Evolutionary conservation across 2,329 filamentous ascomycete genomes (phyloP), one percentile per base, ranked within the genome.

Genomic region (Sporothrix inflata): DNA sequence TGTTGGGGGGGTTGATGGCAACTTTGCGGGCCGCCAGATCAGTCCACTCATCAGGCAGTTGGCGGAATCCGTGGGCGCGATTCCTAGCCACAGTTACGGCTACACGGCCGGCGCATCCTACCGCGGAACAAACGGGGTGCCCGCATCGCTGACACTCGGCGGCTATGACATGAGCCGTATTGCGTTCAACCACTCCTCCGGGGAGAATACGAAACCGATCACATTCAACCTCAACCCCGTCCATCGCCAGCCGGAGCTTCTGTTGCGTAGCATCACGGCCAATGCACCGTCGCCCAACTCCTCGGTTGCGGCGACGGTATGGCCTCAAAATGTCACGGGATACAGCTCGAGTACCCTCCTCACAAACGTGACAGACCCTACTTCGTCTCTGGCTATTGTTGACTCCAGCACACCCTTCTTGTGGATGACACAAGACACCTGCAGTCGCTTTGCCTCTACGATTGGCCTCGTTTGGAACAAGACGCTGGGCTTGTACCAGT

Each of bases 61-160:
- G 69, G 86, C 92, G 57, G 86, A 89, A 77, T 80, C 85, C 12
- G 84, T 86, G 72, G 86, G 87, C 9, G 82, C 81, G 72, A 91
- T 94, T 65, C 89, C 91, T 0, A 93, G 91, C 78, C 85, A 92
- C 74, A 92, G 90, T 55, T 94, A 92, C 78, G 91, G 90, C 69
- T 94, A 90, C 79, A 94, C 92, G 3, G 91, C 91, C 53, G 92
- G 92, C 19, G 91, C 91, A n/a, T 86, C 86, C 74, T 94, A 94
- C 77, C 34, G 38, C 7, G 55, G 55, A 5, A 85, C 73, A 30
- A 77, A 76, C 42, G 84, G 84, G 66, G 81, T 82, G 9, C 85
- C 86, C 11, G 84, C 84, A 49, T 90, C 89, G 40, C 80, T 94
- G 61, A 92, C 89, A 0, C 81, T 94, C 11, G 92, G 92, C 27